Base-by-base conservation (phyloP, 306 rosid genomes). In the Vigna nakashimae region DNA sequence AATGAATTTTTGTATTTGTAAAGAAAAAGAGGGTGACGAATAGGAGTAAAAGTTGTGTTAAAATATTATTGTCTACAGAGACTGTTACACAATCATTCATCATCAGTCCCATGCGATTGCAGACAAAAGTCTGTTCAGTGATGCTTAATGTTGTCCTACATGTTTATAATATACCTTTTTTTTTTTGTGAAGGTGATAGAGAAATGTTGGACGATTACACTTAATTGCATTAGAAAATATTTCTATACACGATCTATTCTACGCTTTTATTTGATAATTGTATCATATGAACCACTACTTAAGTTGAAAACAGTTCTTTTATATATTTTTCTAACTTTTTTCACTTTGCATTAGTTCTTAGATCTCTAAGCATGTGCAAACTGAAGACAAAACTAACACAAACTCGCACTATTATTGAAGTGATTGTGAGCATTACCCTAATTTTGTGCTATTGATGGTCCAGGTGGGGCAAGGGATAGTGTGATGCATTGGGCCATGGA, bases 401-500 rank as follows among this genome's bases (percentile, higher is more conserved):
- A 3, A 13, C 18, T 65, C 79, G 50, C 24, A 69, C 65, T 69
- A 50, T 66, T 64, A 40, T 40, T 40, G 60, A 71, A 34, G 75
- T 59, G 56, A 73, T 52, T 48, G 80, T 5, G 7, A 32, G 76
- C 69, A 72, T 40, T 65, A 22, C 46, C 38, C 40, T 40, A 66
- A 78, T 73, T 60, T 75, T 69, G 13, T 74, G 67, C 42, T 51
- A 74, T 83, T 74, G 55, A 59, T 65, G 65, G 62, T 87, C 65
- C 78, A 89, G 91, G 94, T 30, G 34, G 34, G 34, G 34, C 34
- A 30, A 30, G 5, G 34, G 34, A 30, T 30, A 30, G 34, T 4
- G 34, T 30, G 34, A 4, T 4, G 34, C 97, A 38, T 83, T 92
- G 79, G 97, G 97, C 66, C 95, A 90, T 86, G 96, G 92, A 43